Evolutionary conservation across 805 yeast genomes (phyloP).

Genomic region (Starmerella tilneyi): DNA sequence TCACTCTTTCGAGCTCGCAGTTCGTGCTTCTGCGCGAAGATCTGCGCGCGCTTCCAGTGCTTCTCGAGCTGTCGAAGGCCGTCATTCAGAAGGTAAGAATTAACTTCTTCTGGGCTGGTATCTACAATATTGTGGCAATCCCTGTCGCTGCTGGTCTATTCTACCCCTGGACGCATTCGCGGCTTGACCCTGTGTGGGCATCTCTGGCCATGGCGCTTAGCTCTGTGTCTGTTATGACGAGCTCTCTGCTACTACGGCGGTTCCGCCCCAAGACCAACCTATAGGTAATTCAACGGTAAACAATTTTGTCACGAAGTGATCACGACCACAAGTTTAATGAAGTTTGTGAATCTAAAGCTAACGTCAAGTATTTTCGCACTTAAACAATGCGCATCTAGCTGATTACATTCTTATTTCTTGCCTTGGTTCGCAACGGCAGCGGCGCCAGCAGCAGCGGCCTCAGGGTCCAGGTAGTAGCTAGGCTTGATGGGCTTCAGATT

Average conservation of each 20-base stretch:
- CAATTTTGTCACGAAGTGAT: too few relatives aligned
- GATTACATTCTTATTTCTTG: conserved; percentile 19
- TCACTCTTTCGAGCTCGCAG: conserved; percentile 65
- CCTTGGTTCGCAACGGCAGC: conserved; percentile 99
- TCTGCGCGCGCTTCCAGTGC: conserved; percentile 41
- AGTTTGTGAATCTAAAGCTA: too few relatives aligned
- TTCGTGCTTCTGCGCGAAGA: conserved; percentile 52
- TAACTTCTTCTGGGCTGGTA: conserved; percentile 78
- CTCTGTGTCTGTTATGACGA: conserved; percentile 76
- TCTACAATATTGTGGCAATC: conserved; percentile 73
- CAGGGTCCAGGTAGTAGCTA: conserved; percentile 95
- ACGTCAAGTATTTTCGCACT: too few relatives aligned
- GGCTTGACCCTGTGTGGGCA: conserved; percentile 78
- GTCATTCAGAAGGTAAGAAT: conserved; percentile 66
- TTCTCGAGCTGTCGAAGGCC: conserved; percentile 54
- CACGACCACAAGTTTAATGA: too few relatives aligned
- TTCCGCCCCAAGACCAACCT: conserved; percentile 29
- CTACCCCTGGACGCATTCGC: conserved; percentile 60
- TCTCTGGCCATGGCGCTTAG: conserved; percentile 89
- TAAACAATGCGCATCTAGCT: too few relatives aligned
- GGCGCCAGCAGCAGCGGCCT: conserved; percentile 99
- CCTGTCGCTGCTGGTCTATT: conserved; percentile 94
- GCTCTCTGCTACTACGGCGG: conserved; percentile 59
- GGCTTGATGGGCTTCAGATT: conserved; percentile 81
- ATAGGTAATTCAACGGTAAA: too few relatives aligned